These are phyloP conservation scores for Pneumocystis murina DNA, from an alignment of 1,139 yeast species.

Conservation along the genomic window DNA sequence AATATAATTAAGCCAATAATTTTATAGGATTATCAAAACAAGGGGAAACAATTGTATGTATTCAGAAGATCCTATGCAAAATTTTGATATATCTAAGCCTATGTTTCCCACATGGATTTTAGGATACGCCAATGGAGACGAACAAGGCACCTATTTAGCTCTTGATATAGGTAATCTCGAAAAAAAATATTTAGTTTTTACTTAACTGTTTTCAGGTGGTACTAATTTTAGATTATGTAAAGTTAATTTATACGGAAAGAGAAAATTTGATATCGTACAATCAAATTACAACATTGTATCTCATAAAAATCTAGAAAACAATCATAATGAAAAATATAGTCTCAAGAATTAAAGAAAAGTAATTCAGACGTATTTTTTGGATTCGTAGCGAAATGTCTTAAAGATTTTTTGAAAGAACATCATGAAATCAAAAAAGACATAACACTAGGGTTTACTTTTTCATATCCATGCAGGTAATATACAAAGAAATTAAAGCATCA, in stretches of 20 bases:
- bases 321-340: slow-evolving; percentile 1
- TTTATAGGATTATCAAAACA: slow-evolving; percentile 44
- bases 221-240: slow-evolving; percentile 85
- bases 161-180: slow-evolving; percentile 46
- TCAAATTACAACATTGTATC: slow-evolving; percentile 24
- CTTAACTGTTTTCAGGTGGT: slow-evolving; percentile 28
- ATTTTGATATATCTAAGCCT: slow-evolving; percentile 29
- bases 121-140: slow-evolving; percentile 84
- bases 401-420: slow-evolving; percentile 43
- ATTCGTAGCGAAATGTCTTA: slow-evolving; percentile 72
- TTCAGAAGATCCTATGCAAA: background rate
- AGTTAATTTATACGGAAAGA: slow-evolving; percentile 62
- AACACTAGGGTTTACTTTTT: slow-evolving; percentile 89
- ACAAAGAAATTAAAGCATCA: background rate
- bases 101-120: slow-evolving; percentile 97
- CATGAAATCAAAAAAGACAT: slow-evolving; percentile 30
- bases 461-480: slow-evolving; percentile 52
- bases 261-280: slow-evolving; percentile 59
- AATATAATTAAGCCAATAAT: background rate
- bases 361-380: slow-evolving; percentile 62
- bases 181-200: background rate
- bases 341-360: slow-evolving; percentile 58
- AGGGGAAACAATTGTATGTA: slow-evolving; percentile 51
- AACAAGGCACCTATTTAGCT: slow-evolving; percentile 77
- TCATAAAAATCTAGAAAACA: slow-evolving; percentile 32